Percentiles rank a stretch among this genome's conserved stretches.
Conservation (phyloP, 192 early-diverging fungal species). For the Coemansia sp. region DNA sequence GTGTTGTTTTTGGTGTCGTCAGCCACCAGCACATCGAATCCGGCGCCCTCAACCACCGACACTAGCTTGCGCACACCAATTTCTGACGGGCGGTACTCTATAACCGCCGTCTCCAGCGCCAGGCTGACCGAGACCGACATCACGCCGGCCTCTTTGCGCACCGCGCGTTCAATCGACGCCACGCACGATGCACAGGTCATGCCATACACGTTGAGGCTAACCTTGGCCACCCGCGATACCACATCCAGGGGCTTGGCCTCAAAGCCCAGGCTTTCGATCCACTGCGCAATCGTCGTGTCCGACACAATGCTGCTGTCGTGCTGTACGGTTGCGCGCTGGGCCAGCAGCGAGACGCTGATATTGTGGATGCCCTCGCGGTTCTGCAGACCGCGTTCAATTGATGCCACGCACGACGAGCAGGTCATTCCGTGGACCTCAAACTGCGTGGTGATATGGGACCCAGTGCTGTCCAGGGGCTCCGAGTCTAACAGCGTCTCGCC, state of each 20-base stretch:
- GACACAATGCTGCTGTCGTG: slow-evolving; percentile 54
- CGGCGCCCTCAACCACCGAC: slow-evolving; percentile 71
- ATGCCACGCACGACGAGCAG: slow-evolving; percentile 86
- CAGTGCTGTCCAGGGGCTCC: neutral
- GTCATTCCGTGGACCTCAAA: slow-evolving; percentile 91
- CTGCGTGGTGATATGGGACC: slow-evolving; percentile 30
- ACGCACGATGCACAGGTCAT: slow-evolving; percentile 87
- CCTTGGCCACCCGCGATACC: slow-evolving; percentile 42
- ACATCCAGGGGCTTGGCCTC: slow-evolving; percentile 57
- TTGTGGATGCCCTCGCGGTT: slow-evolving; percentile 59
- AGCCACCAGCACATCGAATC: slow-evolving; percentile 70
- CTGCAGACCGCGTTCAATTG: slow-evolving; percentile 70
- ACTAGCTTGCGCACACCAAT: slow-evolving; percentile 78
- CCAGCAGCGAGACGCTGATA: slow-evolving; percentile 79
- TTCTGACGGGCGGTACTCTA: slow-evolving; percentile 63
- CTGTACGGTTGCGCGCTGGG: slow-evolving; percentile 72
- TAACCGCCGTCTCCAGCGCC: slow-evolving; percentile 65
- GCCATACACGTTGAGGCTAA: slow-evolving; percentile 85
- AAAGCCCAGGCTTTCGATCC: slow-evolving; percentile 72
- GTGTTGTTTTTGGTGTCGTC: slow-evolving; percentile 61
- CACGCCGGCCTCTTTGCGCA: slow-evolving; percentile 45
- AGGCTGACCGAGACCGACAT: slow-evolving; percentile 67
- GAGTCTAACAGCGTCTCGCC: slow-evolving; percentile 35
- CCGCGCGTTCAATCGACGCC: slow-evolving; percentile 67
- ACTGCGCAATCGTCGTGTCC: slow-evolving; percentile 54